Percentiles rank a stretch among this genome's conserved stretches.
Evolutionary conservation across 2,329 filamentous ascomycete genomes (phyloP).

Genomic region (Fusarium luffae): DNA sequence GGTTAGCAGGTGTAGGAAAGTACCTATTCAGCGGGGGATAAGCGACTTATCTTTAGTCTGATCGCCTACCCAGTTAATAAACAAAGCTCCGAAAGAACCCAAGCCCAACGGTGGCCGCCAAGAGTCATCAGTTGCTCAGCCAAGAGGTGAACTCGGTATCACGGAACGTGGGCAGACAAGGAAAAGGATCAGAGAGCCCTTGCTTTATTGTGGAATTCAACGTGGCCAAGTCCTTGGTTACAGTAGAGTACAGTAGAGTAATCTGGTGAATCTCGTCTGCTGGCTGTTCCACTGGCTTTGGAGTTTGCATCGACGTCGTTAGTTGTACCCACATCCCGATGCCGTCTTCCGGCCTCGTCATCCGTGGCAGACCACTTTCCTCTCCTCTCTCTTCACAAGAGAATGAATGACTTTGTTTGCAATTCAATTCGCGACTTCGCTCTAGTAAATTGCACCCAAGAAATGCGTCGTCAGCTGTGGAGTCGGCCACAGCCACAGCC

Average conservation of each 20-base stretch:
- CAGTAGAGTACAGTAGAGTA: neutral
- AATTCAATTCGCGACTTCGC: neutral
- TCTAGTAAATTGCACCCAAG: constrained; percentile 30
- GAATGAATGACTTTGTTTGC: neutral
- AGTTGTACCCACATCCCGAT: constrained; percentile 36
- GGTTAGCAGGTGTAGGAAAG: neutral
- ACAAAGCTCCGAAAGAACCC: neutral
- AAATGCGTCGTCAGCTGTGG: constrained; percentile 40
- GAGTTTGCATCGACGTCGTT: neutral
- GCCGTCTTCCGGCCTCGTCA: constrained; percentile 38
- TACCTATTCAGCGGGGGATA: neutral
- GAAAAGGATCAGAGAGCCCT: neutral
- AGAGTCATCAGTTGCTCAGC: constrained; percentile 32
- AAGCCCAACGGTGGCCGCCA: constrained; percentile 15
- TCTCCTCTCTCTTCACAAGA: neutral
- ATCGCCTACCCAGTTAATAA: neutral
- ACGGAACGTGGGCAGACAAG: constrained; percentile 20
- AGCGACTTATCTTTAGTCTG: constrained; percentile 23
- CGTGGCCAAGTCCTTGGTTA: constrained; percentile 14
- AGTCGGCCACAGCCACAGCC: constrained; percentile 15
- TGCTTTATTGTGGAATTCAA: constrained; percentile 19
- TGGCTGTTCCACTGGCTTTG: constrained; percentile 8
- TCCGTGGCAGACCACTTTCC: constrained; percentile 11
- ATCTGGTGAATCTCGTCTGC: constrained; percentile 8
- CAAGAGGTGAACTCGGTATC: constrained; percentile 29